Percentiles rank a stretch among this genome's conserved stretches.
phyloP scores from a whole-genome alignment of 179 eudicot species.

The Drosera spatulata region DNA sequence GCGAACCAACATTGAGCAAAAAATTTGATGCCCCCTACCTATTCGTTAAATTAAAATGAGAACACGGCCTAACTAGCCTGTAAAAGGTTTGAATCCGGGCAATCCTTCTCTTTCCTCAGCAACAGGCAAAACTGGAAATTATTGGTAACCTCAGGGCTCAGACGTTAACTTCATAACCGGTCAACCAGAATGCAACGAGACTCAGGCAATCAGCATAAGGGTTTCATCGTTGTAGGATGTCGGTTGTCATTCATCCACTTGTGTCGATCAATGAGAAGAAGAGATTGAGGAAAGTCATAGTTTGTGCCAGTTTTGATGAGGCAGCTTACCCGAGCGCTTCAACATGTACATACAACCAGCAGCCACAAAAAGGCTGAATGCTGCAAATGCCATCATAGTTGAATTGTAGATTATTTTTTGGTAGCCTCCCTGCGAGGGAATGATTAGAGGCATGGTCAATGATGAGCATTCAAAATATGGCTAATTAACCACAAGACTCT shows the following conservation, averaged over 20 bases:
- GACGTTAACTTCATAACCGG: no score
- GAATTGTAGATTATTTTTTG: constrained; percentile 55
- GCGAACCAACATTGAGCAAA: no score
- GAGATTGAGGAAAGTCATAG: constrained; percentile 12
- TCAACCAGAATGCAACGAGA: no score
- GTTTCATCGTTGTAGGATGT: not conserved
- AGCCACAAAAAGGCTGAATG: constrained; percentile 58
- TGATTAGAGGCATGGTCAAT: not conserved
- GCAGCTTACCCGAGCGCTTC: constrained; percentile 73
- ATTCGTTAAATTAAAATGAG: no score
- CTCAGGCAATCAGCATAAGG: not conserved
- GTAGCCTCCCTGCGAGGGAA: constrained; percentile 60
- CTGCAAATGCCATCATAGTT: constrained; percentile 52
- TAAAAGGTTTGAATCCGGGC: no score
- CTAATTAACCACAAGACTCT: no score
- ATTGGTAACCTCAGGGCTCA: no score
- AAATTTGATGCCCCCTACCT: no score
- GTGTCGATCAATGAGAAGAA: not conserved
- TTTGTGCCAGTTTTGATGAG: constrained; percentile 67
- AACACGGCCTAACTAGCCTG: no score
- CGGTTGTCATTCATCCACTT: not conserved
- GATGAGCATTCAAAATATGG: no score
- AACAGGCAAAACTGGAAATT: no score
- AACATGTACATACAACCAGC: constrained; percentile 72
- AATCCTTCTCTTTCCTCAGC: no score